phyloP scores from a whole-genome alignment of 1,139 yeast genomes.

The Citeromyces hawaiiensis region DNA sequence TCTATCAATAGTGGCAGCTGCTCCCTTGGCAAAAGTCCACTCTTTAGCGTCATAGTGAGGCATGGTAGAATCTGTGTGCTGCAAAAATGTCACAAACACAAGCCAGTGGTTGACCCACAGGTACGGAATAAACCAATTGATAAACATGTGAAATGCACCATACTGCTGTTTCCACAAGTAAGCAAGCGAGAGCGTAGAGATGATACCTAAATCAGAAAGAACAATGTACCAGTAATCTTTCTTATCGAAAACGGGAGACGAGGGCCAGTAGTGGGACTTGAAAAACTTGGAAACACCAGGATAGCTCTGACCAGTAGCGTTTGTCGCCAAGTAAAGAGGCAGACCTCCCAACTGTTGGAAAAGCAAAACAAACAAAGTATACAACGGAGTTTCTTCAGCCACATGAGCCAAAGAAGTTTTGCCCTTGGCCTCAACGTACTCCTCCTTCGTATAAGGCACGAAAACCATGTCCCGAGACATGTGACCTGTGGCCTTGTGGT shows the following conservation, averaged over 20 bases:
- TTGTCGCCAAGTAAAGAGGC: conserved; percentile 47
- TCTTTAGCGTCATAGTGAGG: conserved; percentile 65
- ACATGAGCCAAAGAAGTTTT: conserved; percentile 38
- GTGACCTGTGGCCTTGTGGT: conserved; percentile 83
- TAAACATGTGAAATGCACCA: conserved; percentile 50
- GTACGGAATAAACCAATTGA: conserved; percentile 72
- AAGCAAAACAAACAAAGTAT: conserved; percentile 37
- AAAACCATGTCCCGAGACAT: conserved; percentile 73
- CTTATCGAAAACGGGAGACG: conserved; percentile 59
- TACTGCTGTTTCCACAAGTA: conserved; percentile 51
- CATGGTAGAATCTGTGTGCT: conserved; percentile 70
- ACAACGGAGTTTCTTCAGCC: conserved; percentile 64
- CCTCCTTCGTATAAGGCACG: conserved; percentile 55
- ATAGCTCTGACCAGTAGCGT: conserved; percentile 69
- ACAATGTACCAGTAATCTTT: conserved; percentile 60
- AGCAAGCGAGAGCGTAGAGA: conserved; percentile 35
- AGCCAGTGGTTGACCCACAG: conserved; percentile 82
- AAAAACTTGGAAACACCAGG: conserved; percentile 33
- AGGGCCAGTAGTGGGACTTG: conserved; percentile 57
- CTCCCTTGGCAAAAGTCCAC: conserved; percentile 86
- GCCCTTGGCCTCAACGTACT: conserved; percentile 27
- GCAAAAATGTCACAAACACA: conserved; percentile 74
- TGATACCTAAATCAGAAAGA: conserved; percentile 61
- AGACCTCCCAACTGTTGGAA: conserved; percentile 73
- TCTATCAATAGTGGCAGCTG: conserved; percentile 80